Conservation (phyloP, 2,329 filamentous ascomycete genomes). For the Ceratocystis cacaofunesta region DNA sequence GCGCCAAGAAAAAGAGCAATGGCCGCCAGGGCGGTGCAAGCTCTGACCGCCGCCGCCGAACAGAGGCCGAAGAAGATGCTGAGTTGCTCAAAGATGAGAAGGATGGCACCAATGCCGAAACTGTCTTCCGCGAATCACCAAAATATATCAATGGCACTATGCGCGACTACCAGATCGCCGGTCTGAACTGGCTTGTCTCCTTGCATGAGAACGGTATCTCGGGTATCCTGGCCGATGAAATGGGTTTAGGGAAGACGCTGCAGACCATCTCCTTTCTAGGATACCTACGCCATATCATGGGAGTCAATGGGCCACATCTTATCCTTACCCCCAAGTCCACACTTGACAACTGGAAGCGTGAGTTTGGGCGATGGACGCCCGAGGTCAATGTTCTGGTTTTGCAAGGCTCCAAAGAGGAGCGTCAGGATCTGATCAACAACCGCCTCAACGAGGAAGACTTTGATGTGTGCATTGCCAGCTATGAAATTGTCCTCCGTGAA, state of each 20-base stretch:
- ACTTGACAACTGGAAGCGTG: slow-evolving; percentile 94
- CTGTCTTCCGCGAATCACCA: slow-evolving; percentile 86
- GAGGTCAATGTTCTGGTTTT: slow-evolving; percentile 89
- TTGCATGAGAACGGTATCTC: slow-evolving; percentile 98
- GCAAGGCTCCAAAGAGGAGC: slow-evolving; percentile 90
- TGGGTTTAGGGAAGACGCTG: slow-evolving; percentile 94
- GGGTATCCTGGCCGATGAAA: slow-evolving; percentile 93
- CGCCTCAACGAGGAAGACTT: slow-evolving; percentile 89
- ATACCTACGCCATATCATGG: slow-evolving; percentile 81
- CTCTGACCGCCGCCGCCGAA: slow-evolving; percentile 65
- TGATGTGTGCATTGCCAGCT: slow-evolving; percentile 95
- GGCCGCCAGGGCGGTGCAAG: slow-evolving; percentile 72
- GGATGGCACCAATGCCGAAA: slow-evolving; percentile 69
- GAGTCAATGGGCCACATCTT: slow-evolving; percentile 79
- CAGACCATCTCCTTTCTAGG: slow-evolving; percentile 96
- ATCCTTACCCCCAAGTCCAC: slow-evolving; percentile 93
- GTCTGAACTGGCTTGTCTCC: slow-evolving; percentile 94
- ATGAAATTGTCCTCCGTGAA: slow-evolving; percentile 95
- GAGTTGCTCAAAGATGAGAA: slow-evolving; percentile 80
- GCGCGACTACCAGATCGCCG: slow-evolving; percentile 92
- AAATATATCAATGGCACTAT: slow-evolving; percentile 76
- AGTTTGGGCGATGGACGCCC: slow-evolving; percentile 87
- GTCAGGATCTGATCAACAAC: slow-evolving; percentile 74
- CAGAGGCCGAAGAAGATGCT: slow-evolving; percentile 94
- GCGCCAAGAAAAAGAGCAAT: slow-evolving; percentile 53